Evolutionary conservation across 257 asterid genomes (phyloP).

Genomic region (Oldenlandia corymbosa): DNA sequence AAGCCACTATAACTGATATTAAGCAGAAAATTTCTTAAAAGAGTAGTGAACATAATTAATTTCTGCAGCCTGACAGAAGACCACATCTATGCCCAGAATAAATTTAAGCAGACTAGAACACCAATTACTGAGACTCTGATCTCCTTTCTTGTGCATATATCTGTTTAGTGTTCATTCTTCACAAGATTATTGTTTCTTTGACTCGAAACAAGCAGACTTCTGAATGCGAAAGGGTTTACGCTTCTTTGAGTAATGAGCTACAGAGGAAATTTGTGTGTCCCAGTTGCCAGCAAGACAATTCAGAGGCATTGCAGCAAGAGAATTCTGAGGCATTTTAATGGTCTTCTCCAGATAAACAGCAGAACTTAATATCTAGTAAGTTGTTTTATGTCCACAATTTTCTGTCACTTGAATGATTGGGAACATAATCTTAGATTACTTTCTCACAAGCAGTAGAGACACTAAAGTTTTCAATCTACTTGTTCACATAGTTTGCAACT

Average conservation of each 20-base stretch:
- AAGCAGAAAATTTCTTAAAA: neutral
- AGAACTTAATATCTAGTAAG: slow-evolving; percentile 34
- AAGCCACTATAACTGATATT: neutral
- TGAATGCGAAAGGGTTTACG: slow-evolving; percentile 48
- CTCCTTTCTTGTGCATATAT: slow-evolving; percentile 4
- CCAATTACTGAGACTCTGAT: neutral
- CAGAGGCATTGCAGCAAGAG: slow-evolving; percentile 55
- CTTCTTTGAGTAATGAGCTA: slow-evolving; percentile 64
- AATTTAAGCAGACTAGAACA: neutral
- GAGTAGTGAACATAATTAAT: neutral
- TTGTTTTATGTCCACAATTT: slow-evolving; percentile 12
- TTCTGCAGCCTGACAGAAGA: neutral
- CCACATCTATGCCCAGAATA: neutral
- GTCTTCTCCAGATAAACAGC: slow-evolving; percentile 34
- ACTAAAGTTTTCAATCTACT: neutral
- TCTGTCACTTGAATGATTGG: neutral
- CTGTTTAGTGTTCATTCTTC: slow-evolving; percentile 11
- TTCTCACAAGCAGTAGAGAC: neutral
- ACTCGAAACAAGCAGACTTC: slow-evolving; percentile 67
- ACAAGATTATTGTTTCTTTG: slow-evolving; percentile 34
- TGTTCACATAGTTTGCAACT: slow-evolving; percentile 1
- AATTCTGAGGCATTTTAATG: slow-evolving; percentile 48
- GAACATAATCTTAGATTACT: neutral
- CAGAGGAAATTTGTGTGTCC: slow-evolving; percentile 65
- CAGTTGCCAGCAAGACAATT: slow-evolving; percentile 58